phyloP scores from a whole-genome alignment of 2,329 filamentous ascomycete genomes.

The Pestalotiopsis sp. region DNA sequence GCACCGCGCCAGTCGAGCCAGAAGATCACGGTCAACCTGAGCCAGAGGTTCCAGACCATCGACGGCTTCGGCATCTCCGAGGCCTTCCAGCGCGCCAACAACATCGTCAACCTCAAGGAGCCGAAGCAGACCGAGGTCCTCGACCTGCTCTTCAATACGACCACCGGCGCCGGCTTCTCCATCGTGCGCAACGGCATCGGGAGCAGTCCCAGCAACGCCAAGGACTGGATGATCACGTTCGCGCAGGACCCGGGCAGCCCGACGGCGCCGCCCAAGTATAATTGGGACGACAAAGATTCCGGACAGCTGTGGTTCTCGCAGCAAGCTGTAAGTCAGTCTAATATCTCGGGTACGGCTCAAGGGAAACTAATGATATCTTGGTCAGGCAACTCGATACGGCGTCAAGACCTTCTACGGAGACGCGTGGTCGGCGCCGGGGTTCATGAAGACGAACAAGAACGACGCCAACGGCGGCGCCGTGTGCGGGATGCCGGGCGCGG shows the following conservation, averaged over 20 bases:
- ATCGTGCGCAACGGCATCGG: constrained; percentile 40
- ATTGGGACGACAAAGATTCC: constrained; percentile 17
- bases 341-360: neutral
- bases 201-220: constrained; percentile 31
- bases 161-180: constrained; percentile 35
- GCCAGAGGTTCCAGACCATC: constrained; percentile 38
- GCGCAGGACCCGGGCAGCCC: constrained; percentile 14
- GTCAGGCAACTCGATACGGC: constrained; percentile 30
- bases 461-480: constrained; percentile 28
- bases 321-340: constrained; percentile 13
- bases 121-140: constrained; percentile 34
- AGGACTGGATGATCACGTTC: constrained; percentile 25
- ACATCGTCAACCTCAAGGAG: constrained; percentile 23
- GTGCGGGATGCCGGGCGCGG: constrained; percentile 32
- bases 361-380: neutral
- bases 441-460: constrained; percentile 36
- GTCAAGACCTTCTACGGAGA: constrained; percentile 47
- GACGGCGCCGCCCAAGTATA: constrained; percentile 11
- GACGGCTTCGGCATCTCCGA: constrained; percentile 43
- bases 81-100: constrained; percentile 43
- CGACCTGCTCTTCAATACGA: constrained; percentile 36
- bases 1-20: neutral
- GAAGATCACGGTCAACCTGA: constrained; percentile 11
- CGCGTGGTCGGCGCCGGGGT: constrained; percentile 35
- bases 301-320: constrained; percentile 16